These are phyloP conservation scores for Meyerozyma athensensis DNA, from an alignment of 1,139 yeast genomes.

Conservation along the genomic window DNA sequence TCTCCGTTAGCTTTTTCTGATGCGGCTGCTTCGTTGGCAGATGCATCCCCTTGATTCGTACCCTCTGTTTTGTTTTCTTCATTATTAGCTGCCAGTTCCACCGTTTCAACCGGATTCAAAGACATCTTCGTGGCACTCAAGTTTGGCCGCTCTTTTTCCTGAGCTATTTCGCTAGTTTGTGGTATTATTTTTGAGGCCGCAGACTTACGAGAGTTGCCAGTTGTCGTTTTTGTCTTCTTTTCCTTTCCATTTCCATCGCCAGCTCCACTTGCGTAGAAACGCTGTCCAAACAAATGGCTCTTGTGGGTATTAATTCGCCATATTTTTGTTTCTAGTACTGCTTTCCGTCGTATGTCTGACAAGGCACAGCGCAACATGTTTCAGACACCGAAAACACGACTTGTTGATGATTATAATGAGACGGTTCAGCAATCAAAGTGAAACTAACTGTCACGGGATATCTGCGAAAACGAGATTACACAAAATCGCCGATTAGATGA, in stretches of 20 bases:
- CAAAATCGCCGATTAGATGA: no score
- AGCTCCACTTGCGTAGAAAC: neutral
- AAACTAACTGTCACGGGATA: no score
- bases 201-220: neutral
- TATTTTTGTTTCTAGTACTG: neutral
- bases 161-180: neutral
- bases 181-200: neutral
- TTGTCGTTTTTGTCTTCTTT: neutral
- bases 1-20: slow-evolving; percentile 3
- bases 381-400: neutral
- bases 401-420: no score
- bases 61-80: neutral
- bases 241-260: neutral
- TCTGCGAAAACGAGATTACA: no score
- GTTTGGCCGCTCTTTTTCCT: neutral
- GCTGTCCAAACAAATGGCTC: neutral
- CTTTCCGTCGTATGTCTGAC: neutral
- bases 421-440: no score
- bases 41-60: neutral
- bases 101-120: neutral
- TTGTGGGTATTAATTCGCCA: neutral
- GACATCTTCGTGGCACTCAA: neutral
- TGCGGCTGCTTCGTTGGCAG: neutral
- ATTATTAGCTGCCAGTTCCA: neutral
- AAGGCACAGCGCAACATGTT: neutral